Evolutionary conservation across 2,329 filamentous ascomycete genomes (phyloP).

Genomic region (Hypoxylon sp.): DNA sequence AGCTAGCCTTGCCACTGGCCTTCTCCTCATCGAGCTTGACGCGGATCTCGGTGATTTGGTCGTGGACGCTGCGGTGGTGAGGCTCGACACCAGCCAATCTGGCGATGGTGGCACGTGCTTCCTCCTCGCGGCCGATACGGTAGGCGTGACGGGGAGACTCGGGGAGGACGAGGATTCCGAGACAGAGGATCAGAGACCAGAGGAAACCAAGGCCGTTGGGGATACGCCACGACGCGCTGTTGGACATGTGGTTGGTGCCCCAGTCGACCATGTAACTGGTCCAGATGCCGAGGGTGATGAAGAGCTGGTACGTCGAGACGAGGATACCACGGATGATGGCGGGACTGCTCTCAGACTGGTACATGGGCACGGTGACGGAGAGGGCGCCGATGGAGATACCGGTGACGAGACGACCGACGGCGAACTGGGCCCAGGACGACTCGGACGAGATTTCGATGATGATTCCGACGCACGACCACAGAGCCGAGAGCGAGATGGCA

Average conservation of each 20-base stretch:
- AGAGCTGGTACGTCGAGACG: constrained; percentile 72
- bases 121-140: constrained; percentile 55
- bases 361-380: constrained; percentile 72
- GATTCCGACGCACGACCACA: constrained; percentile 71
- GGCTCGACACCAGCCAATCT: constrained; percentile 54
- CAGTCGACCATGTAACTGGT: constrained; percentile 66
- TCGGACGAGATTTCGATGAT: constrained; percentile 68
- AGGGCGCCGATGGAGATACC: constrained; percentile 72
- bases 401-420: constrained; percentile 70
- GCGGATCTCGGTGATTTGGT: constrained; percentile 61
- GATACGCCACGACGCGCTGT: constrained; percentile 68
- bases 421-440: constrained; percentile 69
- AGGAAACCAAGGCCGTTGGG: constrained; percentile 65
- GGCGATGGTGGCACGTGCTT: constrained; percentile 59
- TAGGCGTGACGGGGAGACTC: constrained; percentile 64
- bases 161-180: constrained; percentile 61
- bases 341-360: constrained; percentile 72
- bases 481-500: constrained; percentile 68
- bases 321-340: constrained; percentile 70
- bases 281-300: constrained; percentile 75
- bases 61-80: constrained; percentile 52
- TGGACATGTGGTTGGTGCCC: constrained; percentile 59
- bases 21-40: constrained; percentile 60
- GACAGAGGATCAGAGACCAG: constrained; percentile 62
- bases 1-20: constrained; percentile 54